Base-by-base conservation (phyloP, 2,329 filamentous ascomycete genomes). In the Penicillium digitatum region DNA sequence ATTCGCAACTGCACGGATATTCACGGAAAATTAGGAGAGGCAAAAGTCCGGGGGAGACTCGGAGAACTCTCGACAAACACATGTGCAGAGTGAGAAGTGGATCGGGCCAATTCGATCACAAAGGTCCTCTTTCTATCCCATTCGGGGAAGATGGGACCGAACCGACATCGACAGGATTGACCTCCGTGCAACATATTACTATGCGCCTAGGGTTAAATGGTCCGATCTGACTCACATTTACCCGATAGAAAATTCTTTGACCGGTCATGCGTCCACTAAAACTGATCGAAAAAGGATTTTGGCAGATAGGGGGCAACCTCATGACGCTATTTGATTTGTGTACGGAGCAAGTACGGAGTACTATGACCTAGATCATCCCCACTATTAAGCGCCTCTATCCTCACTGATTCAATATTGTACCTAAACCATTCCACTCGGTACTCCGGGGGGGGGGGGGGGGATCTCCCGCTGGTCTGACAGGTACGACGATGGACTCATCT, bases 61-160 rank as follows among this genome's bases (percentile, higher is more conserved):
- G 62, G 62, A 60, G 60, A 65, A 64, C 58, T 60, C 54, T 65
- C 62, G 62, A 59, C 47, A 26, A 18, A 22, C 40, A 44, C 42
- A 40, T 50, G 22, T 51, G 45, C 39, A 48, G 18, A 27, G 7
- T 22, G 16, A 31, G 20, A 37, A 35, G 43, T 31, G 43, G 46
- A 44, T 47, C 53, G 16, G 26, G 26, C 42, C 46, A 56, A 44
- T 32, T 32, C 26, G 14, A 29, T 35, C 26, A 34, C 45, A 47
- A 47, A 26, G 39, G 39, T 42, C 39, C 39, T 26, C 38, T 40
- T 2, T 22, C 20, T 24, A n/a, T 3, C 18, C 22, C 8, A 16
- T 39, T 62, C 59, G 60, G 62, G 58, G 54, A 60, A 60, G 27
- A 45, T 56, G 51, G 26, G 11, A 20, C 45, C 52, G 39, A 44